A percentile compares a stretch with the other conserved stretches of the same genome.
These are phyloP conservation scores for Trichosporon inkin DNA, from an alignment of 1,284 basidiomycete genomes.

Conservation along the genomic window DNA sequence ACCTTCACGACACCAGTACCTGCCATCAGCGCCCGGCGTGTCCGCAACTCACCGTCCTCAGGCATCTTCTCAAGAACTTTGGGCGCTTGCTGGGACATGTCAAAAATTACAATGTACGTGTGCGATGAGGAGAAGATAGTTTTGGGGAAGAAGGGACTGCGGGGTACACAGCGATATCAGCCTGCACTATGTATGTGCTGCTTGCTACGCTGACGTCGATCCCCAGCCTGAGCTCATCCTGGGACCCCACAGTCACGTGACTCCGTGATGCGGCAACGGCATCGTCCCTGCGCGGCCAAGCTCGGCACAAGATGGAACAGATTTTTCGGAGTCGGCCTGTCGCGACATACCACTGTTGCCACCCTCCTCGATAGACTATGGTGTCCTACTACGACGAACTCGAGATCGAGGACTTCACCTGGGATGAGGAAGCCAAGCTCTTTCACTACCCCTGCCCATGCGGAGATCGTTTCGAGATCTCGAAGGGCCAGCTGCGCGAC, in stretches of 20 bases:
- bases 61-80: slow-evolving; percentile 2
- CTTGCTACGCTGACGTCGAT: not conserved
- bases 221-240: not conserved
- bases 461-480: slow-evolving; percentile 97
- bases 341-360: not conserved
- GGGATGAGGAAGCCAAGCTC: slow-evolving; percentile 75
- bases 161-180: not conserved
- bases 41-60: slow-evolving; percentile 6
- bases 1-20: slow-evolving; percentile 44
- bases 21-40: slow-evolving; percentile 7
- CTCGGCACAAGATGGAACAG: no score
- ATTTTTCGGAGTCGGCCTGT: not conserved
- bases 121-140: slow-evolving; percentile 3
- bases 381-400: slow-evolving; percentile 54
- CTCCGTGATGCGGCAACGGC: not conserved
- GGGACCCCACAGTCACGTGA: slow-evolving; percentile 1
- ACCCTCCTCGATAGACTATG: slow-evolving; percentile 22
- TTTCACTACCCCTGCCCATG: slow-evolving; percentile 98
- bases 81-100: slow-evolving; percentile 1
- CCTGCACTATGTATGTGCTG: not conserved
- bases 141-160: slow-evolving; percentile 4
- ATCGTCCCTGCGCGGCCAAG: not conserved
- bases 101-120: not conserved
- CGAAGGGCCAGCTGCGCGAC: slow-evolving; percentile 74
- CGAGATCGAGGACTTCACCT: slow-evolving; percentile 92